Evolutionary conservation across 1,139 yeast species (phyloP).

Genomic region (Debaryomyces sp.): DNA sequence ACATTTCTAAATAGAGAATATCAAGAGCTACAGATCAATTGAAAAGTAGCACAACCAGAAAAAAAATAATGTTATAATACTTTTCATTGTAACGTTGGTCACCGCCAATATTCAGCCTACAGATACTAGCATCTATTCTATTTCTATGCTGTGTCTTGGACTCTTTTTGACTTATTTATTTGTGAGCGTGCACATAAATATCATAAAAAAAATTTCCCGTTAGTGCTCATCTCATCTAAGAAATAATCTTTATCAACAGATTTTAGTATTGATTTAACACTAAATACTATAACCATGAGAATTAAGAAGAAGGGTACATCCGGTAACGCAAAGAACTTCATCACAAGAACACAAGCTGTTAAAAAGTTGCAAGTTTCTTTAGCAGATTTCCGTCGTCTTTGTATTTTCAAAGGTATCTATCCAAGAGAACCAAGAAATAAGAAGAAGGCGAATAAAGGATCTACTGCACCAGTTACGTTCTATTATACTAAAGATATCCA

Average conservation of each 20-base stretch:
- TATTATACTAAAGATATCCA: conserved; percentile 94
- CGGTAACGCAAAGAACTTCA: conserved; percentile 91
- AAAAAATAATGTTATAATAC: neutral
- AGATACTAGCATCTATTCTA: neutral
- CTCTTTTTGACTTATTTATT: neutral
- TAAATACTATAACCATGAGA: conserved; percentile 10
- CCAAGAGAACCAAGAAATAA: conserved; percentile 97
- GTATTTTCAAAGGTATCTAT: conserved; percentile 94
- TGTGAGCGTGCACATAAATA: conserved; percentile 6
- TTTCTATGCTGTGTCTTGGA: neutral
- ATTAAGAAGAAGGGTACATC: conserved; percentile 81
- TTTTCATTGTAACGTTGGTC: neutral
- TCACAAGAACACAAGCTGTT: conserved; percentile 95
- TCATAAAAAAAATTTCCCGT: conserved; percentile 7
- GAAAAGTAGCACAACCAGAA: neutral
- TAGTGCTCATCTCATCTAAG: conserved; percentile 8
- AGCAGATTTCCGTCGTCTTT: conserved; percentile 97
- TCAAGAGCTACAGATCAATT: neutral
- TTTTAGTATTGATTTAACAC: neutral
- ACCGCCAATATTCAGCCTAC: neutral
- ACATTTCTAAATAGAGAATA: conserved; percentile 22
- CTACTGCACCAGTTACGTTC: conserved; percentile 94
- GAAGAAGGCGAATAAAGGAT: conserved; percentile 96
- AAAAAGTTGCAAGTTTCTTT: conserved; percentile 88
- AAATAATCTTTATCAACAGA: neutral